phyloP scores from a whole-genome alignment of 2,329 filamentous ascomycete genomes.

The Parastagonospora avenae region DNA sequence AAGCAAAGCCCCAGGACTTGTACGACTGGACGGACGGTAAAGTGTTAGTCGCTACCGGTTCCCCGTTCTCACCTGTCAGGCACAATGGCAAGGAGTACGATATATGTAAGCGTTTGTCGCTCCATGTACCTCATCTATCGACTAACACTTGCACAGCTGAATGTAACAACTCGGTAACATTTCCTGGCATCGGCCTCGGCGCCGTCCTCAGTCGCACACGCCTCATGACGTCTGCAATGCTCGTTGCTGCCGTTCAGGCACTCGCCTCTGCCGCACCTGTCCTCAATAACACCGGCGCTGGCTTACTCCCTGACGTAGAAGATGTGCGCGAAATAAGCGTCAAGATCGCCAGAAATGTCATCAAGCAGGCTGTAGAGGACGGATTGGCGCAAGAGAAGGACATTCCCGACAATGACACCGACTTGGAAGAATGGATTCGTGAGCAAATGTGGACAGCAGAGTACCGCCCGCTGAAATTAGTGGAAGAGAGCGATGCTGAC shows the following conservation, averaged over 20 bases:
- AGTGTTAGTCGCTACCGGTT: constrained; percentile 81
- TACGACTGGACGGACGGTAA: constrained; percentile 78
- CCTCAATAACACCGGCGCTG: constrained; percentile 63
- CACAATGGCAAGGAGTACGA: constrained; percentile 61
- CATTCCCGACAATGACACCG: constrained; percentile 64
- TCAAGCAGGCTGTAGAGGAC: constrained; percentile 72
- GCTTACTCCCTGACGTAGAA: constrained; percentile 76
- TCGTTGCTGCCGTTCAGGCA: constrained; percentile 77
- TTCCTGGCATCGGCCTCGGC: constrained; percentile 84
- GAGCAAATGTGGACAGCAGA: constrained; percentile 81
- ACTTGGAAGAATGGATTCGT: constrained; percentile 72
- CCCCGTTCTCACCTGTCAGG: constrained; percentile 77
- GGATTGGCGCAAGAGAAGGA: constrained; percentile 66
- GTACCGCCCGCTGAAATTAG: constrained; percentile 68
- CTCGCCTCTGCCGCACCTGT: constrained; percentile 75
- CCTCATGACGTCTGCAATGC: constrained; percentile 75
- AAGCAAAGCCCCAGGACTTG: constrained; percentile 78
- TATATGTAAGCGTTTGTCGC: constrained; percentile 53
- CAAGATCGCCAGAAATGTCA: constrained; percentile 75
- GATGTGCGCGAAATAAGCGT: constrained; percentile 78
- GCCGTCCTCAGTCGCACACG: constrained; percentile 71
- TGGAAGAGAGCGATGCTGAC: constrained; percentile 58
- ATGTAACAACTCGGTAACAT: constrained; percentile 87
- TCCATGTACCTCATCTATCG: neutral
- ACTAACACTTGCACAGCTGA: constrained; percentile 62